A percentile compares a stretch with the other conserved stretches of the same genome.
phyloP scores from a whole-genome alignment of 1,284 basidiomycete genomes.

The Meira nashicola region DNA sequence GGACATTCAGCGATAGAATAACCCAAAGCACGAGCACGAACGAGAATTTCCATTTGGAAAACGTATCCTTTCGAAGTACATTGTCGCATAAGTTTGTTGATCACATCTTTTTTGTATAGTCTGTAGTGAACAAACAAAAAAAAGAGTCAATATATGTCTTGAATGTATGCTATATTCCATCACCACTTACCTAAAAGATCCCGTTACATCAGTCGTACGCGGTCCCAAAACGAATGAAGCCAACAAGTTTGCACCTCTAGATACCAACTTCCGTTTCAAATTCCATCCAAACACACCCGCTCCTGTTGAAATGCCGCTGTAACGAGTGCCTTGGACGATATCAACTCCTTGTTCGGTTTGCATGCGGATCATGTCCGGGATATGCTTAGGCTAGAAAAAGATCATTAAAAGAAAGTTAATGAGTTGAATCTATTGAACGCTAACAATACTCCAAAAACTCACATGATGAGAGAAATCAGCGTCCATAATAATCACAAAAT shows the following conservation, averaged over 20 bases:
- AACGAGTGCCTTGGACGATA: conserved; percentile 39
- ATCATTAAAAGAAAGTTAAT: background rate
- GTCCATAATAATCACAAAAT: conserved; percentile 94
- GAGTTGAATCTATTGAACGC: background rate
- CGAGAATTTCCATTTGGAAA: conserved; percentile 97
- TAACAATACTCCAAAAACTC: conserved; percentile 44
- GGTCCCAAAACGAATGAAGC: conserved; percentile 35
- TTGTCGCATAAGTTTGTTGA: conserved; percentile 73
- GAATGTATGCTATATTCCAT: conserved; percentile 54
- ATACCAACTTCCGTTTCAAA: conserved; percentile 39
- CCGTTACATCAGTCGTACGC: conserved; percentile 37
- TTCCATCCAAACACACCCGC: conserved; percentile 42
- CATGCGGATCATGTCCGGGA: conserved; percentile 34
- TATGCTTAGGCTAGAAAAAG: conserved; percentile 29
- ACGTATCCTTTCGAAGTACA: conserved; percentile 84
- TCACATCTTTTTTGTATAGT: conserved; percentile 70
- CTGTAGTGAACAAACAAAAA: conserved; percentile 53
- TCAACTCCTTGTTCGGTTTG: conserved; percentile 26
- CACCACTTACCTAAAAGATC: conserved; percentile 55
- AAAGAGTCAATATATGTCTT: background rate
- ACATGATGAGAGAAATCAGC: conserved; percentile 93
- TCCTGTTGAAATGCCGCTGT: conserved; percentile 35
- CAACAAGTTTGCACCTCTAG: conserved; percentile 33
- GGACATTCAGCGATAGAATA: conserved; percentile 83
- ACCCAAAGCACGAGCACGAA: conserved; percentile 72